Evolutionary conservation across 1,139 yeast species (phyloP), one percentile per base, ranked within the genome.

Genomic region (Arxiozyma slooffiae): DNA sequence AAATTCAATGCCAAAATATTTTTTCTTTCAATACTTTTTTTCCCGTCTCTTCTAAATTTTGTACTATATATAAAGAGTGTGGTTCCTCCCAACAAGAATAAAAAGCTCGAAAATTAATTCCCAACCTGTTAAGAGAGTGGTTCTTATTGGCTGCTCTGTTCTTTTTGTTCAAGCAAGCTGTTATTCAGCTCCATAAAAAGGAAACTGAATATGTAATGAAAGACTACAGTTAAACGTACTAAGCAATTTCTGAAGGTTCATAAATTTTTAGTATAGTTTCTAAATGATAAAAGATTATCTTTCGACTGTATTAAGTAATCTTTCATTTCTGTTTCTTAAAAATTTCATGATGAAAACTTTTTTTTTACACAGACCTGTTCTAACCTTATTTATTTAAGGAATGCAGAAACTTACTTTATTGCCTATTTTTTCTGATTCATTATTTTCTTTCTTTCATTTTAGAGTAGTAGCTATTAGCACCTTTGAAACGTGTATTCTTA

Each of bases 291-390:
- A 11, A 30, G n/a, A 6, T 30, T 2, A 30, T 30, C 3, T 30
- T 30, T 30, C 14, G 14, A 2, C 7, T 30, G n/a, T 30, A 30
- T 30, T 2, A 14, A 11, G 23, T 36, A 22, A 22, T n/a, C 1
- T 30, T 17, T 46, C 23, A 11, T 3, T 38, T 26, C 9, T 8
- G 17, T 36, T 41, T 41, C 24, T 18, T 18, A 4, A 26, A 18
- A 16, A 21, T 48, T 55, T 47, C 48, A 62, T 69, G 73, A 70
- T 70, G 74, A 70, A 59, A 64, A 57, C 63, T 62, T 59, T 58
- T 41, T 30, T 66, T 66, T 60, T 66, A 65, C 72, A 70, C 74
- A 70, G 74, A 70, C 74, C 74, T 70, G 74, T 67, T 66, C 74
- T 69, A 71, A 70, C 60, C 60, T 61, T 60, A 60, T 57, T 57